Percentiles rank a stretch among this genome's conserved stretches.
Evolutionary conservation across 2,329 filamentous ascomycete species (phyloP).

Genomic region (Grosmannia serpens): DNA sequence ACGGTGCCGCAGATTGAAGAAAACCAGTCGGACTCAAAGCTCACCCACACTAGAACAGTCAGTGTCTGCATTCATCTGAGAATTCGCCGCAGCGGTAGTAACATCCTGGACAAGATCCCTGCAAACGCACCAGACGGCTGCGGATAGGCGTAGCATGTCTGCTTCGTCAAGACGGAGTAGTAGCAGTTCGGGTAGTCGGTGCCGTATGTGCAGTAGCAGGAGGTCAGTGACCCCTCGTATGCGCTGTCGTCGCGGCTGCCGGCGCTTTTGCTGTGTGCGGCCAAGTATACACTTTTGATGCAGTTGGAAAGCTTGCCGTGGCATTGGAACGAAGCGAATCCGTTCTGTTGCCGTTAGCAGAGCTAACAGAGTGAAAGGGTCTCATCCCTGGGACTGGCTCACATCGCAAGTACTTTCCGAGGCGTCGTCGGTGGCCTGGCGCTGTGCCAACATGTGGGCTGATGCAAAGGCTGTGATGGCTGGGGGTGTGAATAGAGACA

Average conservation of each 20-base stretch:
- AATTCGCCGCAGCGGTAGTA: too few relatives aligned
- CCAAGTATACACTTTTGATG: slow-evolving; percentile 4
- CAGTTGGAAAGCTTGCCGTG: slow-evolving; percentile 11
- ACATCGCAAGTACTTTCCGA: background rate
- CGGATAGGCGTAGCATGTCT: slow-evolving; percentile 9
- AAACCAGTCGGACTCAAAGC: slow-evolving; percentile 12
- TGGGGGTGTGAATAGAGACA: background rate
- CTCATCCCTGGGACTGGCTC: background rate
- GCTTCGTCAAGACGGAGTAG: slow-evolving; percentile 7
- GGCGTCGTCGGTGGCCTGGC: background rate
- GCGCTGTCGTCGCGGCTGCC: background rate
- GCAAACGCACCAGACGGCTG: background rate
- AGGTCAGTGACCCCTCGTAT: background rate
- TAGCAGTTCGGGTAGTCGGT: slow-evolving; percentile 15
- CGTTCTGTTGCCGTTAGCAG: background rate
- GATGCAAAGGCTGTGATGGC: background rate
- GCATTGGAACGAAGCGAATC: slow-evolving; percentile 6
- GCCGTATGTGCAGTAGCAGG: slow-evolving; percentile 16
- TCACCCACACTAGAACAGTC: slow-evolving; percentile 2
- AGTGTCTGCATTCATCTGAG: too few relatives aligned
- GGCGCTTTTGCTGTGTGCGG: background rate
- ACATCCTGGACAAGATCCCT: too few relatives aligned
- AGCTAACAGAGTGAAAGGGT: too few relatives aligned
- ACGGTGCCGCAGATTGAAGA: slow-evolving; percentile 11
- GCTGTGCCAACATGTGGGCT: background rate